Conservation (phyloP, 148 eudicot genomes). For the Nepenthes gracilis region DNA sequence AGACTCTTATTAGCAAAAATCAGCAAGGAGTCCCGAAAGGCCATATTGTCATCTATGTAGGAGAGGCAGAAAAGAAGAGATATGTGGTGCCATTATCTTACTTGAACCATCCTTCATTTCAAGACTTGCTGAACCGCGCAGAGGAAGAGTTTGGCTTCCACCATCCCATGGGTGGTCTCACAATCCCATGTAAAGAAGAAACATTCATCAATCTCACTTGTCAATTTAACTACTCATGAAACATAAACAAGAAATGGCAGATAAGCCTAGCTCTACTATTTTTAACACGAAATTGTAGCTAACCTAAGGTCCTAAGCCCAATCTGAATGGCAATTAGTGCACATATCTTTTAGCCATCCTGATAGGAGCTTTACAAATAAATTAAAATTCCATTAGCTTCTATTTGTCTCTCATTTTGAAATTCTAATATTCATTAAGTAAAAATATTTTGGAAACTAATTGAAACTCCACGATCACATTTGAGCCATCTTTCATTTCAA, state of each 20-base stretch:
- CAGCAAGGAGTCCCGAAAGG: constrained; percentile 26
- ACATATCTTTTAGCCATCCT: no score
- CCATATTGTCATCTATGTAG: constrained; percentile 37
- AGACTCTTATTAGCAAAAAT: constrained; percentile 10
- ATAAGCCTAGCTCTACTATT: no score
- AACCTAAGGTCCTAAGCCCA: background rate
- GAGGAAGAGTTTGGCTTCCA: constrained; percentile 34
- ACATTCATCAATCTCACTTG: constrained; percentile 9
- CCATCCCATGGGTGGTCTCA: constrained; percentile 47
- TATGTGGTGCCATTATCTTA: constrained; percentile 34
- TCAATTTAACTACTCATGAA: background rate
- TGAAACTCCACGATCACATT: constrained; percentile 27
- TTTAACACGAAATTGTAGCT: background rate
- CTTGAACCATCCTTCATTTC: constrained; percentile 35
- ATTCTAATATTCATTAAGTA: no score
- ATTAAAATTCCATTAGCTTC: no score
- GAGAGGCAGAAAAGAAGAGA: constrained; percentile 27
- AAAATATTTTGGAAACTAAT: no score
- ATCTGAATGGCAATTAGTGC: background rate
- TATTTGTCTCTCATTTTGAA: no score
- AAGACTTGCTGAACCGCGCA: constrained; percentile 22
- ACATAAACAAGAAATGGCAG: background rate
- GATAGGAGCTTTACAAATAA: no score
- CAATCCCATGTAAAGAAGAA: constrained; percentile 34
- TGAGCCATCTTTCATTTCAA: constrained; percentile 43